Evolutionary conservation across 176 grass and related monocot genomes (phyloP), one percentile per base, ranked within the genome.

Genomic region (Secale cereale): DNA sequence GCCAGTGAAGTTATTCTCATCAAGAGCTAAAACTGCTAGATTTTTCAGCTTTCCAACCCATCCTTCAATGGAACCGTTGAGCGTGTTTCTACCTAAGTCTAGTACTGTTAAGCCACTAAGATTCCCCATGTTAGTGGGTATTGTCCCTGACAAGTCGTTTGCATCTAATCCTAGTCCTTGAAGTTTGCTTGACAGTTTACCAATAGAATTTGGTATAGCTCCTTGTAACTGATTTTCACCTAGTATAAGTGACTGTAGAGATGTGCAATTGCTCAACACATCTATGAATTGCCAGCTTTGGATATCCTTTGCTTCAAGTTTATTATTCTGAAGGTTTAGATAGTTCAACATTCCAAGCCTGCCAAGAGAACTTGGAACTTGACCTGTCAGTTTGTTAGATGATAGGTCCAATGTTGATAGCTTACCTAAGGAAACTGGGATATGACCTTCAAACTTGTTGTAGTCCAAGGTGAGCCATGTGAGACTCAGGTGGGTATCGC

Each of bases 391-490:
- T 16, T 7, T 59, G 50, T 85, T 89, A 5, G 0, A 27, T 43
- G 57, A 37, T 15, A 89, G 50, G 16, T 79, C 82, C 23, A 89
- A 16, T 10, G 4, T 3, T 36, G 19, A 26, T 22, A 85, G 76
- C 50, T 85, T 85, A 50, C 64, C 46, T 66, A 89, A 36, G 1
- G 81, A 89, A 48, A 28, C 54, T 45, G 82, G 87, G 80, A 89
- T 81, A 4, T 16, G 66, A 6, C 87, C 87, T 4, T 37, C 27
- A 35, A 89, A 23, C 16, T 8, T 19, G 41, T 85, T 89, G 3
- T 1, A 0, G 3, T 2, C 12, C 11, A 83, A 69, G 0, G 0
- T 0, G 60, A 67, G 23, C 6, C 0, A 17, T 69, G 2, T 0
- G 4, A 81, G 20, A 19, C 14, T 81, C 4, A 31, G 45, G 3